Conservation (phyloP, 208 protist species). For the Entamoeba dispar region DNA sequence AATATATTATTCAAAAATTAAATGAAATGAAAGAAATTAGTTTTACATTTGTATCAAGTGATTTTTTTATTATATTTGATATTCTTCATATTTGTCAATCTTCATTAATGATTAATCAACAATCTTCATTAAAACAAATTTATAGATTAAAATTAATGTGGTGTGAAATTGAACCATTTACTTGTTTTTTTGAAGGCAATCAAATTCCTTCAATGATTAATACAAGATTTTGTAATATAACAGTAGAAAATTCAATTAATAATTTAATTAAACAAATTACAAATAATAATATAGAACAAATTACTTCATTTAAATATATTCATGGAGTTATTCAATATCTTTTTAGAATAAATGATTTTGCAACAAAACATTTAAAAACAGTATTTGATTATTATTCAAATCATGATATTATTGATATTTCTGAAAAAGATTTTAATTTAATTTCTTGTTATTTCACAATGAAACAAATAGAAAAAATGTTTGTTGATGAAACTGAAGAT, state of each 20-base stretch:
- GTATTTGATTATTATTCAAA: not conserved
- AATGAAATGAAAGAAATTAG: not conserved
- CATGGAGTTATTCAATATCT: not conserved
- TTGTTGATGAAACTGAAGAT: not conserved
- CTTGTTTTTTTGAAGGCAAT: not conserved
- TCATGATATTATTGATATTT: not conserved
- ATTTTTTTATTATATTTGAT: not conserved
- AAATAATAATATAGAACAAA: not conserved
- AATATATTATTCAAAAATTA: not conserved
- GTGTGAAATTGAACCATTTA: not conserved
- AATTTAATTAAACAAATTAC: not conserved
- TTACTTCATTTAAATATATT: not conserved
- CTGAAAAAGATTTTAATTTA: not conserved
- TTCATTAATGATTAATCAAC: not conserved
- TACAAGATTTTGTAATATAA: not conserved
- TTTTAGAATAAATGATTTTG: not conserved
- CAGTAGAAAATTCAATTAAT: not conserved
- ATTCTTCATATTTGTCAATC: not conserved
- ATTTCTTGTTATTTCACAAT: not conserved
- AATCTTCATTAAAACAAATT: not conserved
- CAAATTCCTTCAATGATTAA: not conserved
- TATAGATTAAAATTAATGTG: not conserved
- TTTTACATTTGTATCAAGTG: not conserved
- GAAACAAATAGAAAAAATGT: not conserved
- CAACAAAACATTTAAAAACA: not conserved